Evolutionary conservation across 805 yeast species (phyloP), one percentile per base, ranked within the genome.

Genomic region (Blastobotrys muscicola): DNA sequence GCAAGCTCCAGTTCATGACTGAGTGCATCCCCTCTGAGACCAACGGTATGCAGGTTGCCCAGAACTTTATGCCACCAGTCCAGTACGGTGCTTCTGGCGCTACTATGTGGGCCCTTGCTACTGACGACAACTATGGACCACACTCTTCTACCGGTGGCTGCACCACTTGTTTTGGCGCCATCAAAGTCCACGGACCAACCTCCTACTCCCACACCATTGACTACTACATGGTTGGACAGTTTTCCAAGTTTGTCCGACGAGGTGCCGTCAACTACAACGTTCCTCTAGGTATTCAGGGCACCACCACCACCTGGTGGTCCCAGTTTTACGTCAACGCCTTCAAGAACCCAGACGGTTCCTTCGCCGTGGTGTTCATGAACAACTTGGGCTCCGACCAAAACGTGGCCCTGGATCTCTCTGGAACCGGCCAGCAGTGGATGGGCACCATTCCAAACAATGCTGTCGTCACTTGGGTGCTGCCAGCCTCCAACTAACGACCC

Each of bases 151-250:
- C 20, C 34, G 43, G 43, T 23, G 43, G 43, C 12, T 40, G 43
- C 38, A 12, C 14, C 5, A 33, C 20, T 7, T 40, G 43, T 20
- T 13, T 15, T 3, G 43, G 43, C 8, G 33, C 43, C 20, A 40
- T 40, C 15, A 40, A 33, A 11, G 43, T 40, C 36, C 13, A 40
- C 38, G 12, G 20, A 4, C n/a, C 33, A n/a, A 29, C 12, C 26
- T 14, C 36, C 3, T 40, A 40, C 30, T 15, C 36, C 16, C 33
- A 40, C 20, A 40, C 43, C 5, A 29, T 15, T 4, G 38, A 40
- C 43, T 40, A 40, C 36, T 40, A 40, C 36, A 32, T 40, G 43
- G 29, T 39, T 20, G 49, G 43, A 20, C 45, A 44, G 20, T 45
- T 45, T 31, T 32, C 40, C 12, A 20, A 43, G 15, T 45, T 38